Evolutionary conservation across 2,329 filamentous ascomycete genomes (phyloP), one percentile per base, ranked within the genome.

Genomic region (Rutstroemia sp.): DNA sequence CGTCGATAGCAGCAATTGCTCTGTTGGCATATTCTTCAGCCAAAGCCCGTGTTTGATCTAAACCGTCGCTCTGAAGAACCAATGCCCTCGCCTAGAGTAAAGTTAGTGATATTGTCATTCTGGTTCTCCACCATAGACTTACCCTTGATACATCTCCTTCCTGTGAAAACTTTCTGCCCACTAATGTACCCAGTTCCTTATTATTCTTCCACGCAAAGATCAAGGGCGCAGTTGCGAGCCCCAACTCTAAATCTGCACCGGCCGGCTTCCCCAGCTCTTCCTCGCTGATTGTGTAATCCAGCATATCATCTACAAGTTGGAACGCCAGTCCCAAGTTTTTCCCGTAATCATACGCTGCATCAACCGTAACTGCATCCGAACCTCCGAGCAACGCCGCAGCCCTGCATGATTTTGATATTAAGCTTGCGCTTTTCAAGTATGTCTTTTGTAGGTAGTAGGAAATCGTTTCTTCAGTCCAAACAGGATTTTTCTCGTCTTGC

Each of bases 361-460:
- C 92, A 2, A 96, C 89, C 1, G 94, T 90, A 59, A 86, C 80
- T 0, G 80, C 78, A 37, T 91, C 81, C 37, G 86, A 82, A 14
- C 89, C 84, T 30, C 94, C 92, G 17, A 99, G 78, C 47, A 99
- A 76, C 2, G 94, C 92, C 2, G 94, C 83, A 0, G 92, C 91
- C 50, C 94, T 86, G 72, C 92, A 97, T 30, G 89, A 95, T 73
- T 99, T 99, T 70, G 89, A 95, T 69, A 99, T 97, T 66, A 99
- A 76, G 63, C 89, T 95, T 4, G 94, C 94, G 1, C 90, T 95
- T 76, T 99, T 99, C 64, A 99, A 81, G 69, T 99, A 99, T 27
- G 94, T 99, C 79, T 99, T 99, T 70, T 96, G 90, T 51, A 99
- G 78, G 70, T 99, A 99, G 74, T 99, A 97, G 25, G 84, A 81